These are phyloP conservation scores for Eimeria sp. DNA, from an alignment of 169 alveolate genomes.

Conservation along the genomic window DNA sequence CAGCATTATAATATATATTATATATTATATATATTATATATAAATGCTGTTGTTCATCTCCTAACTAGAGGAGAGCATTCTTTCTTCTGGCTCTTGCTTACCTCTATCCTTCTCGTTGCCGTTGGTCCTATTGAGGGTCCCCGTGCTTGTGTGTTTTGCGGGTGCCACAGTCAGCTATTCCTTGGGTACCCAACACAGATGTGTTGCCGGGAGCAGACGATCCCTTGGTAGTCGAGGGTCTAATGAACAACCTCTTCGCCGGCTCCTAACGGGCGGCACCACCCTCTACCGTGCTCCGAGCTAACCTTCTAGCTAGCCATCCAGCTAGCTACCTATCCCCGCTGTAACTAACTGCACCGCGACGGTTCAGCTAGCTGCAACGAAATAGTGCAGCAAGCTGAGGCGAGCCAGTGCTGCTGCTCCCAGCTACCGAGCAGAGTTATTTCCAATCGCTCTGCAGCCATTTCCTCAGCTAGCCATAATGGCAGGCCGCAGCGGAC, in stretches of 20 bases:
- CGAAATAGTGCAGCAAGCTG: background rate
- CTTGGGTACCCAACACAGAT: conserved; percentile 71
- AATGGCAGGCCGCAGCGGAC: background rate
- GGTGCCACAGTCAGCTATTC: conserved; percentile 37
- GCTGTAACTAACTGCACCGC: background rate
- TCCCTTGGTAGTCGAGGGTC: conserved; percentile 48
- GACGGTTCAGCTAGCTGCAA: background rate
- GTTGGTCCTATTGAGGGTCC: background rate
- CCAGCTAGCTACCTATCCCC: background rate
- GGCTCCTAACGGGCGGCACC: background rate
- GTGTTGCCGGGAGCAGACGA: conserved; percentile 78
- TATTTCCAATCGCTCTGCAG: background rate
- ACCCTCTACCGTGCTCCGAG: no score
- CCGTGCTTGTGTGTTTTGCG: background rate
- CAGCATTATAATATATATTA: background rate
- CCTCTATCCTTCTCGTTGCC: background rate
- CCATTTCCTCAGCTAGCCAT: background rate
- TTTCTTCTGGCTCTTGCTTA: background rate
- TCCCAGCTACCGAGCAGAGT: background rate
- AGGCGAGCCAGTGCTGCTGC: background rate
- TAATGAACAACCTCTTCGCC: conserved; percentile 76
- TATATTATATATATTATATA: no score
- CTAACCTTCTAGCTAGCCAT: background rate
- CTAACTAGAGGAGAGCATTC: no score
- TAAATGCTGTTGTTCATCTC: no score